These are phyloP conservation scores for Myotisia sp. DNA, from an alignment of 2,329 filamentous ascomycete species.

Conservation along the genomic window DNA sequence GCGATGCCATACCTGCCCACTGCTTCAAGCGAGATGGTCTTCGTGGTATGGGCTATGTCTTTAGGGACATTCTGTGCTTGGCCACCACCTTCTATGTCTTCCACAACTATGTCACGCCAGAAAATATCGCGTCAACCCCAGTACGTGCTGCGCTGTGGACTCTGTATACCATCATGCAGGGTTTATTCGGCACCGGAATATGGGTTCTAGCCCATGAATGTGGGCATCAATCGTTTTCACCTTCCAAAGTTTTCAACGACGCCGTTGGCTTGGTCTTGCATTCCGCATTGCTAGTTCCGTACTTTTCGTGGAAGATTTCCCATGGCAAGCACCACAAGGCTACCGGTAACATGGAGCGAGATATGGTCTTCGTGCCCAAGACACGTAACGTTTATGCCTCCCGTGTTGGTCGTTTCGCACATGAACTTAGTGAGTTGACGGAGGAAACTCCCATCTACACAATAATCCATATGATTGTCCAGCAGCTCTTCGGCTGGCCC, in stretches of 20 bases:
- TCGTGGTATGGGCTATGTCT: constrained; percentile 66
- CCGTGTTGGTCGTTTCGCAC: constrained; percentile 56
- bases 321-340: constrained; percentile 99
- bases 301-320: constrained; percentile 99
- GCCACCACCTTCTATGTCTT: constrained; percentile 70
- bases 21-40: constrained; percentile 80
- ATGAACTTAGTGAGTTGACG: constrained; percentile 75
- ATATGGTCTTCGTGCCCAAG: constrained; percentile 98
- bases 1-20: constrained; percentile 92
- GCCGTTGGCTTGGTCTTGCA: constrained; percentile 84
- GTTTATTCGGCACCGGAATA: constrained; percentile 80
- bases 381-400: constrained; percentile 69
- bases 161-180: constrained; percentile 68
- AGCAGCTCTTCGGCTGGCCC: constrained; percentile 89
- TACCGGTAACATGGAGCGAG: constrained; percentile 88
- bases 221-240: constrained; percentile 89
- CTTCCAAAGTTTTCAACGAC: constrained; percentile 83
- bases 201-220: constrained; percentile 98
- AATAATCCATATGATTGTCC: constrained; percentile 55
- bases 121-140: constrained; percentile 57
- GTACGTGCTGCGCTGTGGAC: constrained; percentile 52
- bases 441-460: constrained; percentile 90
- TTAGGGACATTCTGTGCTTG: constrained; percentile 61
- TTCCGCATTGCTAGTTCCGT: constrained; percentile 78
- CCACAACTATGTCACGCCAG: constrained; percentile 79